Evolutionary conservation across 2,329 filamentous ascomycete species (phyloP), one percentile per base, ranked within the genome.

Genomic region (Exophiala spinifera): DNA sequence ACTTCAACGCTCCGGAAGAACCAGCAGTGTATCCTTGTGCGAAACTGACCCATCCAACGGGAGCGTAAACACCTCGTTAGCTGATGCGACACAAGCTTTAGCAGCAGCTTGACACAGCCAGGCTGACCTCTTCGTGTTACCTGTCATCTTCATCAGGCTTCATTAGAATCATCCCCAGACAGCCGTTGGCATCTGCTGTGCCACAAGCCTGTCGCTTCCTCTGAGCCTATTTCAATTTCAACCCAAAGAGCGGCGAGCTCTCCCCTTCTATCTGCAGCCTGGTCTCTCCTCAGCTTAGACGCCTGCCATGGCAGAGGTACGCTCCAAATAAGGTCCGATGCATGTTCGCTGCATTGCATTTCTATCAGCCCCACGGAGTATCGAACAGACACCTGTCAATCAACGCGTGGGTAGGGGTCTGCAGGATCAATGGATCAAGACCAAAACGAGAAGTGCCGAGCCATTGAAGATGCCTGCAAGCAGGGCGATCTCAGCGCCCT

Each of bases 391-490:
- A 39, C 36, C 36, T 39, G 17, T 39, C 36, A 39, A 39, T 39
- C 17, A 31, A 31, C 6, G 28, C 28, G 3, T 5, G 28, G 3
- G 28, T 31, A 31, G 4, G 23, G 28, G 45, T 52, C 51, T 25
- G 31, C 15, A 34, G 15, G 45, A 42, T 21, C 21, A 14, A 36
- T 40, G 28, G 55, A 49, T n/a, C 48, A 52, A 17, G 54, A 53
- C 40, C 54, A 39, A 11, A 28, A 33, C 7, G 61, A 64, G 48
- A 73, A 72, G 76, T 82, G 65, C 68, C 70, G 57, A 65, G 72
- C 48, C 66, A 84, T 87, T 45, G 69, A 79, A 17, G 74, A 78
- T 42, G 87, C 87, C 25, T 89, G 86, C 72, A 74, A 72, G 59
- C 72, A 72, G 65, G 75, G 70, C 48, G 80, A 89, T 66, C 69